These are phyloP conservation scores for Cenchrus purpureus DNA, from an alignment of 176 grass and related monocot species.

Conservation along the genomic window DNA sequence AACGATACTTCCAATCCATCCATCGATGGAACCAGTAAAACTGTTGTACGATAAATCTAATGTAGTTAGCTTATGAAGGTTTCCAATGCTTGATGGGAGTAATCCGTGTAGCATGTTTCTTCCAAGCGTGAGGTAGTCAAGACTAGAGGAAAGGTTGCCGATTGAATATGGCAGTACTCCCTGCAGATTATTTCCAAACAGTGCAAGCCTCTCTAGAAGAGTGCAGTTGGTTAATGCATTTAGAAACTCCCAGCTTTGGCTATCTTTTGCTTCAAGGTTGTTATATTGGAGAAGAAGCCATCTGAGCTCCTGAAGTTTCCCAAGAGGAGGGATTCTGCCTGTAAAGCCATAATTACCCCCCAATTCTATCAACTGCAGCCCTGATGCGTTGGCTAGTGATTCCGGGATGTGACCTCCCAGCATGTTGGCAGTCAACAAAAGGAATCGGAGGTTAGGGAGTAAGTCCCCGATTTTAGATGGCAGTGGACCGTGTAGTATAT, in stretches of 20 bases:
- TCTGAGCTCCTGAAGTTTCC: background rate
- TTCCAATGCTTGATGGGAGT: slow-evolving; percentile 40
- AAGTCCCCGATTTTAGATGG: background rate
- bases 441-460: background rate
- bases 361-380: background rate
- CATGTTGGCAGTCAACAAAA: background rate
- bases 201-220: background rate
- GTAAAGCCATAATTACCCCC: background rate
- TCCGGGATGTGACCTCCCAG: background rate
- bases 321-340: background rate
- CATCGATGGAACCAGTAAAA: slow-evolving; percentile 33
- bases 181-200: slow-evolving; percentile 29
- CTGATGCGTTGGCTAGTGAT: background rate
- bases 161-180: slow-evolving; percentile 40
- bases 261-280: background rate
- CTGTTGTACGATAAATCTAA: slow-evolving; percentile 5
- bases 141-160: slow-evolving; percentile 43
- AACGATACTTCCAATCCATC: slow-evolving; percentile 21
- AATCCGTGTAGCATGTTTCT: slow-evolving; percentile 28
- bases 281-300: background rate
- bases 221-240: background rate
- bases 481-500: background rate
- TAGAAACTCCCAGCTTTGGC: background rate
- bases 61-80: slow-evolving; percentile 31
- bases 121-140: background rate